Evolutionary conservation across 2,329 filamentous ascomycete species (phyloP).

Genomic region (Blastomyces parvus): DNA sequence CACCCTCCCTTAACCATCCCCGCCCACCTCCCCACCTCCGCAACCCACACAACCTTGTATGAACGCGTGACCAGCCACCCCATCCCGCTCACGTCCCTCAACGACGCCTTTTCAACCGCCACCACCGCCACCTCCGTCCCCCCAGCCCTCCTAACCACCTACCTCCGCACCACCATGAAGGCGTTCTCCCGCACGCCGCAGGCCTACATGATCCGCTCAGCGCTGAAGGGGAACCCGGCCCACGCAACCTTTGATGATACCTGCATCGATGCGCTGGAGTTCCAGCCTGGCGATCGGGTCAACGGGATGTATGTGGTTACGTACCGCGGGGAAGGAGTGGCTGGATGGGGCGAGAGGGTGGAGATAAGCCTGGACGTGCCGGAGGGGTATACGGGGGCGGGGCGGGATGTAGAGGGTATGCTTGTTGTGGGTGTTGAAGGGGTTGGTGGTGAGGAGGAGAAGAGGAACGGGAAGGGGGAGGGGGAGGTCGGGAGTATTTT

Average conservation of each 20-base stretch:
- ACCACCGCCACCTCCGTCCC: neutral
- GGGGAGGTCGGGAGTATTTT: neutral
- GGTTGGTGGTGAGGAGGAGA: neutral
- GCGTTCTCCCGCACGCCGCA: slow-evolving; percentile 1
- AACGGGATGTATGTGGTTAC: slow-evolving; percentile 1
- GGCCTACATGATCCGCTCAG: neutral
- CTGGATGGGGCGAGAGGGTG: slow-evolving; percentile 7
- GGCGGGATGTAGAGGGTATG: neutral
- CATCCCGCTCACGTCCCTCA: neutral
- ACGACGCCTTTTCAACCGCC: neutral
- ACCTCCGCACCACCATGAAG: slow-evolving; percentile 3
- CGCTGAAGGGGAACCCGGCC: neutral
- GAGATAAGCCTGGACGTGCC: slow-evolving; percentile 9
- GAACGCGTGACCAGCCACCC: neutral
- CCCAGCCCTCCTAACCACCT: neutral
- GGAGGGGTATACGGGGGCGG: neutral
- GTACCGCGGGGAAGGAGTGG: slow-evolving; percentile 7
- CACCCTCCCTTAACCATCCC: neutral
- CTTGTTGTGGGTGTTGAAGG: slow-evolving; percentile 1
- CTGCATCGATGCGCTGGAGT: neutral
- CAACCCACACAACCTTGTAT: neutral
- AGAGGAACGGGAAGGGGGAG: neutral
- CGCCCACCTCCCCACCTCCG: neutral
- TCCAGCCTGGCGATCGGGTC: neutral
- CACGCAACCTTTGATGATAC: neutral